Base-by-base conservation (phyloP, 2,329 filamentous ascomycete species). In the Diaporthe batatas region DNA sequence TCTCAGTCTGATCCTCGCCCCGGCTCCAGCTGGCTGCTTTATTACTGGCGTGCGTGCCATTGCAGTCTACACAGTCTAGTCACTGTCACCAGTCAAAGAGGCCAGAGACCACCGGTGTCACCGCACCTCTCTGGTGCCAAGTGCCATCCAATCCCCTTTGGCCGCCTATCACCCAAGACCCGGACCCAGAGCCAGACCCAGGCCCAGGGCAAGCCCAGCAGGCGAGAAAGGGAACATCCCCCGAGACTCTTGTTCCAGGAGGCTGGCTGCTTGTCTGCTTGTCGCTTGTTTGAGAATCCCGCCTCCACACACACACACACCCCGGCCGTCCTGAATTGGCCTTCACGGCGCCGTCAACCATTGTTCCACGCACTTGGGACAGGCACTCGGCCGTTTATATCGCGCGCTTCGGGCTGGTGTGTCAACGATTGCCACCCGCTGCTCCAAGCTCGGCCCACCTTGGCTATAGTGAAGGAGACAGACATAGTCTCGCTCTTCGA, bases 171-270 rank as follows among this genome's bases (percentile, higher is more conserved):
- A 67, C 47, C 62, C 62, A 67, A 53, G 62, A 67, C 62, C 62
- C 47, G 47, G 62, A 67, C 62, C 62, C 62, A 67, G 62, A 67
- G 42, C 62, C 62, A 53, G 62, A 54, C 39, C 58, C 36, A 58
- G 57, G 25, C 57, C 68, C 42, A 23, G 64, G 64, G 42, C 65
- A 65, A 70, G 70, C 64, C 57, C 39, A 70, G 72, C 64, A 72
- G 62, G 72, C 57, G 70, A 69, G 64, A 70, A 55, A 70, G 67
- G 72, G 70, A 70, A 70, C 53, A 70, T 36, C 57, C 72, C 65
- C 67, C 70, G 73, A 68, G 71, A 64, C 70, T 73, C 67, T 51
- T 69, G 71, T 71, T 51, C 67, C 73, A 74, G 59, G 58, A 74
- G 58, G 58, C 58, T 72, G 67, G 39, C 44, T 70, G 68, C 68